Evolutionary conservation across 805 yeast genomes (phyloP).

Genomic region (Teunomyces funiuensis): DNA sequence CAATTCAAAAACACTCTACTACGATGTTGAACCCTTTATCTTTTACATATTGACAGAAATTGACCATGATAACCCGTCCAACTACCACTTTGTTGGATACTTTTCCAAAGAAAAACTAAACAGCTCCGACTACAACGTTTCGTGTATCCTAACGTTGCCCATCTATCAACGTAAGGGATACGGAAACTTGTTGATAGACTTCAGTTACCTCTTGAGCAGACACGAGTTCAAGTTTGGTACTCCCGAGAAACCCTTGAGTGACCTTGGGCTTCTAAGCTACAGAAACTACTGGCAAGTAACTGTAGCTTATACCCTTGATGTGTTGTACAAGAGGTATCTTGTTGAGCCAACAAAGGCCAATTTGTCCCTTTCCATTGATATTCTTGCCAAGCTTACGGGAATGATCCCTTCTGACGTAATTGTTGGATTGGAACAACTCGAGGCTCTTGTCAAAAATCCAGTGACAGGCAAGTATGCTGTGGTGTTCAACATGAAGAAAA

Average conservation of each 20-base stretch:
- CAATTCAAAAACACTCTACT: constrained; percentile 87
- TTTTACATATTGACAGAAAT: constrained; percentile 82
- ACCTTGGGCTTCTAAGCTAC: constrained; percentile 81
- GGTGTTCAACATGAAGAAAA: constrained; percentile 44
- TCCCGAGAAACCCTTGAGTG: constrained; percentile 93
- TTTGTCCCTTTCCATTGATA: constrained; percentile 51
- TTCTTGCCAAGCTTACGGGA: constrained; percentile 70
- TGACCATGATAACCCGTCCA: constrained; percentile 40
- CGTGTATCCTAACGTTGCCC: constrained; percentile 90
- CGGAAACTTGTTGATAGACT: constrained; percentile 85
- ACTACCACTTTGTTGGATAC: constrained; percentile 86
- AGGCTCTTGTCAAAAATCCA: constrained; percentile 54
- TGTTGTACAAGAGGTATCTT: constrained; percentile 16
- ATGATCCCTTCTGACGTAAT: constrained; percentile 86
- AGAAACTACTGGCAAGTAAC: constrained; percentile 81
- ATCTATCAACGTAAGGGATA: constrained; percentile 84
- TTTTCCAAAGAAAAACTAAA: constrained; percentile 86
- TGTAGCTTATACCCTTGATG: constrained; percentile 49
- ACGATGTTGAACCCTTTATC: constrained; percentile 93
- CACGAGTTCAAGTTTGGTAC: constrained; percentile 82
- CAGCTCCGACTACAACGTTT: constrained; percentile 75
- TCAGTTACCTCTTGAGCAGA: constrained; percentile 77
- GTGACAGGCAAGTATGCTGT: constrained; percentile 50
- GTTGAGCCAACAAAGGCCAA: not conserved
- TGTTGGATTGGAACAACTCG: constrained; percentile 78